Evolutionary conservation across 768 basidiomycete species (phyloP), one percentile per base, ranked within the genome.

Genomic region (Pleurotus eryngii): DNA sequence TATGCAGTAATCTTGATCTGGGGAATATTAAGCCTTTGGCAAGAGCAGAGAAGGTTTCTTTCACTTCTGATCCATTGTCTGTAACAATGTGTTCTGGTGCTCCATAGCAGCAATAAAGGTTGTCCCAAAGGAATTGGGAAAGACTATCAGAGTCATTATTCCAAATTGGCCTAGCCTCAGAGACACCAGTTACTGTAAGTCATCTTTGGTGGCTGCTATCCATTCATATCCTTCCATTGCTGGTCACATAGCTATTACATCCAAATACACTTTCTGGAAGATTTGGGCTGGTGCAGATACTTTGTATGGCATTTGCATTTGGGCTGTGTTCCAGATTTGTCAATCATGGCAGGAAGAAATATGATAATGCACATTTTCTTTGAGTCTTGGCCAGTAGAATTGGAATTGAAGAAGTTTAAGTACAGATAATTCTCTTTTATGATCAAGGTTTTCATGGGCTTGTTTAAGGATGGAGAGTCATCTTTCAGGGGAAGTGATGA

Each of bases 261-360:
- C 68, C 1, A 65, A 26, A 27, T 64, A 63, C 7, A 64, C 47
- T 27, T 62, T 62, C 7, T 45, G 15, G 37, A 68, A 67, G 0
- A 68, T 18, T 1, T 61, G 49, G 0, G 18, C 15, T 0, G 63
- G 61, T 0, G 43, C 9, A 0, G 66, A 46, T 0, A 61, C 46
- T 0, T 55, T 60, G 0, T 64, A 61, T 1, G 64, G 62, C 1
- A 64, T 57, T 1, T 63, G 46, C 0, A 69, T 11, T 1, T 55
- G 38, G 4, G 56, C n/a, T 0, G 43, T 35, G 1, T 47, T 45
- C 1, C 61, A 61, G 1, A 62, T 42, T 53, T 72, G 71, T 24
- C 71, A 73, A 8, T 63, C 17, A 17, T 68, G 59, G 27, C 71
- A 73, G 0, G 71, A 66, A 8, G 51, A 38, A 0, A 72, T 55